Evolutionary conservation across 1,284 basidiomycete genomes (phyloP).

Genomic region (Kwoniella shivajii): DNA sequence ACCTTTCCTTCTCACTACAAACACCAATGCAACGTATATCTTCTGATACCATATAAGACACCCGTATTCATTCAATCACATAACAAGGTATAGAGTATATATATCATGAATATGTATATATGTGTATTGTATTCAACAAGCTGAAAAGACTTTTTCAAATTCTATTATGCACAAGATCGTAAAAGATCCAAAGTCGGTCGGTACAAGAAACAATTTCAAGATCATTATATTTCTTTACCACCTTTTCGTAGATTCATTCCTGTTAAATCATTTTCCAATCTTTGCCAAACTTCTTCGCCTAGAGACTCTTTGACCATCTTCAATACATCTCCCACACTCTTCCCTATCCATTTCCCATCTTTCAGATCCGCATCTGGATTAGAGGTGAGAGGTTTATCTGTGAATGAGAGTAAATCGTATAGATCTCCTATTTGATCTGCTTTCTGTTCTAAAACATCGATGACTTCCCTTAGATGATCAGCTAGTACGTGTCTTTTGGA

Average conservation of each 20-base stretch:
- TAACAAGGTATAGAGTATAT: no score
- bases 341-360: conserved; percentile 14
- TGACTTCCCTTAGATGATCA: conserved; percentile 80
- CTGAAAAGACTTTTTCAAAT: no score
- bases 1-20: no score
- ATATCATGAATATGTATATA: no score
- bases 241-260: conserved; percentile 7
- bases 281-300: conserved; percentile 39
- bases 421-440: conserved; percentile 84
- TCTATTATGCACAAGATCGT: no score
- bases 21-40: no score
- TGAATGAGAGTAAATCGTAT: conserved; percentile 73
- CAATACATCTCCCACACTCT: conserved; percentile 40
- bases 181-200: no score
- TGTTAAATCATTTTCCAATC: conserved; percentile 38
- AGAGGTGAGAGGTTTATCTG: conserved; percentile 57
- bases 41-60: no score
- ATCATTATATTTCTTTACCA: conserved; percentile 5
- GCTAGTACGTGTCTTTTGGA: conserved; percentile 78
- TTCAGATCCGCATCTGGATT: not conserved
- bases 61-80: no score
- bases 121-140: no score
- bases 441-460: conserved; percentile 84
- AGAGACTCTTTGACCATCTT: conserved; percentile 40
- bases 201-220: not conserved